These are phyloP conservation scores for Torulaspora pretoriensis DNA, from an alignment of 1,139 yeast genomes.

Conservation along the genomic window DNA sequence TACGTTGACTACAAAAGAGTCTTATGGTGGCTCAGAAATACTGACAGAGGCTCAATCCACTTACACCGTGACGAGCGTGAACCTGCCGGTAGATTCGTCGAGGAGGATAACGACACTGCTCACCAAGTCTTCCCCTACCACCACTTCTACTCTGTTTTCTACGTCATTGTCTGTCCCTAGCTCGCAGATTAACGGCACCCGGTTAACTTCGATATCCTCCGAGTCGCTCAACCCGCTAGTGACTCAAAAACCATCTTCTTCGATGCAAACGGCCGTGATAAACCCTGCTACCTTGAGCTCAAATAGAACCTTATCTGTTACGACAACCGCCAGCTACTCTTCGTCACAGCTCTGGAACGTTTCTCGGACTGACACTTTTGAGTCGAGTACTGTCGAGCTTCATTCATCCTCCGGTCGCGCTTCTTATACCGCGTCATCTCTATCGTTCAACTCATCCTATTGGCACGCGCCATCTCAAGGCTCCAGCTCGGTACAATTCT, in stretches of 20 bases:
- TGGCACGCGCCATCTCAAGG: neutral
- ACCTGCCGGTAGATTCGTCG: slow-evolving; percentile 1
- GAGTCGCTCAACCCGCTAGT: slow-evolving; percentile 27
- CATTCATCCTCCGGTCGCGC: neutral
- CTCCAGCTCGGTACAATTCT: neutral
- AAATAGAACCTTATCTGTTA: slow-evolving; percentile 16
- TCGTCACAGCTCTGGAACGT: neutral
- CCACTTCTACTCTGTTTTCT: slow-evolving; percentile 25
- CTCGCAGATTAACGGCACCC: slow-evolving; percentile 17
- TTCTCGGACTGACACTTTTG: neutral
- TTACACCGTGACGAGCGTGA: neutral
- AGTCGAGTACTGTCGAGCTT: too few relatives aligned
- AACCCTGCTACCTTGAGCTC: slow-evolving; percentile 25
- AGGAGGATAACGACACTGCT: slow-evolving; percentile 13
- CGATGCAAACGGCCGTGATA: slow-evolving; percentile 24
- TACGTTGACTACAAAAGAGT: neutral
- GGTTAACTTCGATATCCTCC: slow-evolving; percentile 19
- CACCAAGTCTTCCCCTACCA: slow-evolving; percentile 23
- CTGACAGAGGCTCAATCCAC: neutral
- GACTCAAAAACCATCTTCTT: slow-evolving; percentile 23
- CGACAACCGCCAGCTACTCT: neutral
- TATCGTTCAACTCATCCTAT: neutral
- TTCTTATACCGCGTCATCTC: neutral
- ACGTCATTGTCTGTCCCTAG: slow-evolving; percentile 18
- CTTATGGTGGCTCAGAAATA: neutral